phyloP scores from a whole-genome alignment of 345 rosid genomes.

The Citrus medica region DNA sequence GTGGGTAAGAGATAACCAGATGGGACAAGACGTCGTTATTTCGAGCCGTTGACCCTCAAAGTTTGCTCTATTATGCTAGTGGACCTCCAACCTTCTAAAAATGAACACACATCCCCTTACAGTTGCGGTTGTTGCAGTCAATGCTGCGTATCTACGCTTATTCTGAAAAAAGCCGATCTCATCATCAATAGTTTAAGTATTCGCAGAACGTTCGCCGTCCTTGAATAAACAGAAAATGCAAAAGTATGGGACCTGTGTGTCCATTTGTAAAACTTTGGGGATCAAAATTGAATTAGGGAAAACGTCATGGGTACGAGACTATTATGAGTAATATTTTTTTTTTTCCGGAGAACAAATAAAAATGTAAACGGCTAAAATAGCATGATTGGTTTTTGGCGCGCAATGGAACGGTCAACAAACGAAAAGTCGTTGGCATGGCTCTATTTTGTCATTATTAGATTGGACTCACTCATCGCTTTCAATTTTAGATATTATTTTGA shows the following conservation, averaged over 20 bases:
- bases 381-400: background rate
- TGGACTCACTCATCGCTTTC: background rate
- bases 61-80: too few species aligned
- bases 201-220: too few species aligned
- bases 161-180: too few species aligned
- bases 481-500: background rate
- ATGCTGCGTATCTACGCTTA: too few species aligned
- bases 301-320: background rate
- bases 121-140: too few species aligned
- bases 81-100: background rate
- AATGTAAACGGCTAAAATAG: background rate
- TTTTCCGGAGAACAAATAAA: background rate
- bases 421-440: background rate
- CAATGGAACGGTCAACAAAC: constrained; percentile 1
- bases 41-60: background rate
- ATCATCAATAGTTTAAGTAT: too few species aligned
- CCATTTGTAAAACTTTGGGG: background rate
- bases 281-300: background rate
- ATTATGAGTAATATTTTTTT: background rate
- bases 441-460: background rate
- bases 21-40: background rate
- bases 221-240: background rate
- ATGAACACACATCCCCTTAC: too few species aligned
- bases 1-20: background rate
- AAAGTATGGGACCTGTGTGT: background rate